These are phyloP conservation scores for Adenanthera pavonina DNA, from an alignment of 306 rosid genomes.

Conservation along the genomic window DNA sequence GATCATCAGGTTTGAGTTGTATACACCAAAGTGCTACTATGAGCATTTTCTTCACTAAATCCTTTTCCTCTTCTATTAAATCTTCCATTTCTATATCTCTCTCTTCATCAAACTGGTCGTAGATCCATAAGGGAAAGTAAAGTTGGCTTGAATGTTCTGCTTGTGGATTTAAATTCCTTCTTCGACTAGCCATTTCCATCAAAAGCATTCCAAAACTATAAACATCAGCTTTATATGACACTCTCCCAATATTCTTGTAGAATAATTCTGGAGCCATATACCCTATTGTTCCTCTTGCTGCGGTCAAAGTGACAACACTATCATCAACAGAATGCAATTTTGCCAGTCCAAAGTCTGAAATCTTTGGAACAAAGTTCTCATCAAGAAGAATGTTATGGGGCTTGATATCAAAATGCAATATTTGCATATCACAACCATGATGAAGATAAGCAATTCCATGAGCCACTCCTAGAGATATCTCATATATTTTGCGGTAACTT, in stretches of 20 bases:
- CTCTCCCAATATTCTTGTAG: conserved; percentile 34
- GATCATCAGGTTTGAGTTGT: conserved; percentile 22
- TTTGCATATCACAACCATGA: conserved; percentile 35
- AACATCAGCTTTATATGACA: conserved; percentile 33
- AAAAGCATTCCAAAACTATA: conserved; percentile 40
- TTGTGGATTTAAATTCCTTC: neutral
- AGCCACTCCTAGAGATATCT: conserved; percentile 30
- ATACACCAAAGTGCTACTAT: conserved; percentile 45
- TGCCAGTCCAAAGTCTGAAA: conserved; percentile 31
- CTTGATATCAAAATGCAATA: conserved; percentile 37
- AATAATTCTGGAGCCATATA: conserved; percentile 36
- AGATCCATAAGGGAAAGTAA: conserved; percentile 29
- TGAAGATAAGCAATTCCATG: conserved; percentile 37
- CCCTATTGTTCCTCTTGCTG: conserved; percentile 31
- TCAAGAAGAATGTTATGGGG: conserved; percentile 36
- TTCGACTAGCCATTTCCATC: conserved; percentile 26
- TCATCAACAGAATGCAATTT: neutral
- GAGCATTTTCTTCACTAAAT: conserved; percentile 30
- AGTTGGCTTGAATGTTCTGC: conserved; percentile 23
- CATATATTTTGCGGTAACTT: neutral
- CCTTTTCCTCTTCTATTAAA: neutral
- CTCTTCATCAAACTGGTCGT: neutral
- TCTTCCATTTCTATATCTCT: conserved; percentile 13
- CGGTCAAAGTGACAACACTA: conserved; percentile 18
- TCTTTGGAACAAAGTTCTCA: neutral